Conservation (phyloP, 2,329 filamentous ascomycete species). For the Penicillium hesseltinei region DNA sequence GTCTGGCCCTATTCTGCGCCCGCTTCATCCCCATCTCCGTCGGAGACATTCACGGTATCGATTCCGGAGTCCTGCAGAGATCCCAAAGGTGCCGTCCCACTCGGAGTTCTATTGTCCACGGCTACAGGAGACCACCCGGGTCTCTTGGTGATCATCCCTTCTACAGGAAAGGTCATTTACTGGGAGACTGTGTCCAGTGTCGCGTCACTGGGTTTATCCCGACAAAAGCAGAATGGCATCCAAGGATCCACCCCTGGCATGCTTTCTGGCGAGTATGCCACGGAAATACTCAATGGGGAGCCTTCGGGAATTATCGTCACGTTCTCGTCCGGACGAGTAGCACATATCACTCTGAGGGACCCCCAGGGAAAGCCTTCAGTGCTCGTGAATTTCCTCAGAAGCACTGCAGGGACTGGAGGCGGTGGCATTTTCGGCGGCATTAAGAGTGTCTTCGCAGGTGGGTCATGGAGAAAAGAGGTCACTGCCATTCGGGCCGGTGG, state of each 20-base stretch:
- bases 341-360: conserved; percentile 83
- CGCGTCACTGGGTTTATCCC: conserved; percentile 77
- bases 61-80: conserved; percentile 71
- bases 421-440: conserved; percentile 78
- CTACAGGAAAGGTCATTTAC: conserved; percentile 80
- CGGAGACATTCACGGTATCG: conserved; percentile 73
- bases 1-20: conserved; percentile 78
- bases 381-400: conserved; percentile 72
- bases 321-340: conserved; percentile 81
- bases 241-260: conserved; percentile 72
- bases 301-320: conserved; percentile 81
- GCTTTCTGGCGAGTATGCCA: conserved; percentile 73
- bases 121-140: conserved; percentile 79
- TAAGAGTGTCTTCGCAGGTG: conserved; percentile 69
- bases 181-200: conserved; percentile 95
- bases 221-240: conserved; percentile 75
- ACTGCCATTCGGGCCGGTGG: conserved; percentile 74
- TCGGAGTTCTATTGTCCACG: conserved; percentile 78
- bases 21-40: conserved; percentile 28
- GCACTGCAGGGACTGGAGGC: conserved; percentile 52
- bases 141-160: conserved; percentile 79
- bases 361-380: conserved; percentile 81
- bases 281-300: conserved; percentile 78
- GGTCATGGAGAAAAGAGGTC: conserved; percentile 71
- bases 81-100: conserved; percentile 68